Evolutionary conservation across 805 yeast species (phyloP).

Genomic region (Saccharomycopsis sp.): DNA sequence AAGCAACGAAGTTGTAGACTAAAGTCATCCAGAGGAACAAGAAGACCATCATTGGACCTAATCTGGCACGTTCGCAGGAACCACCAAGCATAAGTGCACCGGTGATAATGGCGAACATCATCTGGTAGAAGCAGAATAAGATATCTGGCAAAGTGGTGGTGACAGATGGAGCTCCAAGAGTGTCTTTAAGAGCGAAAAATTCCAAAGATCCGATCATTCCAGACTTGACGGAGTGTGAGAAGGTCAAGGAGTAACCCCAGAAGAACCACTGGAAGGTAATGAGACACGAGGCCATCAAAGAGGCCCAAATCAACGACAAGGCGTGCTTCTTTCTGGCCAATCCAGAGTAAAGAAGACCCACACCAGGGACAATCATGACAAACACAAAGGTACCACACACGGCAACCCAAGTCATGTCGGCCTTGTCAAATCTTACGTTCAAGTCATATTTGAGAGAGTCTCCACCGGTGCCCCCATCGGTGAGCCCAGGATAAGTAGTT

Average conservation of each 20-base stretch:
- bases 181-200: constrained; percentile 74
- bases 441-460: constrained; percentile 67
- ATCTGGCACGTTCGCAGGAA: constrained; percentile 94
- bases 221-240: constrained; percentile 58
- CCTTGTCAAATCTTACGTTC: constrained; percentile 61
- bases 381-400: constrained; percentile 76
- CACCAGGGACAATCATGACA: constrained; percentile 89
- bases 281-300: constrained; percentile 79
- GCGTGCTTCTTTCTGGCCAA: constrained; percentile 93
- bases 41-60: constrained; percentile 95
- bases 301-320: constrained; percentile 89
- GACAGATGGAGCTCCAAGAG: constrained; percentile 72
- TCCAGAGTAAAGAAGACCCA: constrained; percentile 90
- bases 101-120: constrained; percentile 93
- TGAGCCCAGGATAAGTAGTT: constrained; percentile 35
- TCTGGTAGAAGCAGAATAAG: constrained; percentile 84
- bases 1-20: constrained; percentile 93
- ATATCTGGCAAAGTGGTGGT: constrained; percentile 75
- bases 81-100: constrained; percentile 96
- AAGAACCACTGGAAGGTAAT: constrained; percentile 95
- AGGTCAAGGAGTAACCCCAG: constrained; percentile 93
- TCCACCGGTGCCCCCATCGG: constrained; percentile 72
- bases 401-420: constrained; percentile 83
- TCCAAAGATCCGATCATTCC: constrained; percentile 74
- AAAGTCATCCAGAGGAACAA: constrained; percentile 90